phyloP scores from a whole-genome alignment of 805 yeast genomes.

The Wickerhamiella parazyma region DNA sequence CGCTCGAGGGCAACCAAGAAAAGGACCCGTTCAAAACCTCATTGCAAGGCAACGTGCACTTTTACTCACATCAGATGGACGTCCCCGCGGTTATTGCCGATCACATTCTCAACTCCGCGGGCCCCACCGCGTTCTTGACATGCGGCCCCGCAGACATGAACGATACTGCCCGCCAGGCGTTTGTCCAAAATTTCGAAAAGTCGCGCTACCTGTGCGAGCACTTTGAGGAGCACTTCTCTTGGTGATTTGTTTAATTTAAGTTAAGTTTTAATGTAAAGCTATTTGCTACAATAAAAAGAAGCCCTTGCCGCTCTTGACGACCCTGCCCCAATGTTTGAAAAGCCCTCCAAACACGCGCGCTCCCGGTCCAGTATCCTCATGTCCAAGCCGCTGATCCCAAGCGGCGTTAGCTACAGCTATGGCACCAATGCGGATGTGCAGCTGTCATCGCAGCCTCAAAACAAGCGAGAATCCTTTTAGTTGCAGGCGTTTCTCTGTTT shows the following conservation, averaged over 20 bases:
- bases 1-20: conserved; percentile 2
- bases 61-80: conserved; percentile 9
- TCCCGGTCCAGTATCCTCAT: conserved; percentile 5
- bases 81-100: conserved; percentile 5
- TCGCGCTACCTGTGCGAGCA: conserved; percentile 11
- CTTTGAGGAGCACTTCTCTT: conserved; percentile 17
- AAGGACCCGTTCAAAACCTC: conserved; percentile 8
- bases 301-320: too few relatives aligned
- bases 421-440: not conserved
- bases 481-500: not conserved
- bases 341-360: conserved; percentile 2
- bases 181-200: conserved; percentile 14
- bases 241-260: conserved; percentile 10
- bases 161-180: conserved; percentile 15
- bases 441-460: not conserved
- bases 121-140: conserved; percentile 14
- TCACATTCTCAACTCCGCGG: conserved; percentile 3
- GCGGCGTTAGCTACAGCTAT: not conserved
- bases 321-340: too few relatives aligned
- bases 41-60: conserved; percentile 7
- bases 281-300: not conserved
- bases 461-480: not conserved
- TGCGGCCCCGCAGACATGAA: conserved; percentile 18
- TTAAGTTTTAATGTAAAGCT: not conserved
- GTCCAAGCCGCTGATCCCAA: conserved; percentile 1